These are phyloP conservation scores for Liriodendron chinense DNA, from an alignment of 164 flowering plant species.

Conservation along the genomic window DNA sequence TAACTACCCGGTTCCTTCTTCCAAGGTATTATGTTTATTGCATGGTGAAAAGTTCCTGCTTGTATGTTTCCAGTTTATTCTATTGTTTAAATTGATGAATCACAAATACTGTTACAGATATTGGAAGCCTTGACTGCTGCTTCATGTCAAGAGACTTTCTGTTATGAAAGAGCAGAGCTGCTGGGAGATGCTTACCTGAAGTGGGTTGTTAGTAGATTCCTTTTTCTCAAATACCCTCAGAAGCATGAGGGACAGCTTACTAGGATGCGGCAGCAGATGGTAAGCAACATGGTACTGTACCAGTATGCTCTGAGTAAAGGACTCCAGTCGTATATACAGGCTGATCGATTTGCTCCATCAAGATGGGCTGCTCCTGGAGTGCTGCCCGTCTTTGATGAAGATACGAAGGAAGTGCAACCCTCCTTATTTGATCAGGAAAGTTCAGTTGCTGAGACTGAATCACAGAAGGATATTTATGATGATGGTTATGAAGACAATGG, in stretches of 20 bases:
- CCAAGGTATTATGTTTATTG: constrained; percentile 46
- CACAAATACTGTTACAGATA: constrained; percentile 42
- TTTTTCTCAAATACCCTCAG: constrained; percentile 92
- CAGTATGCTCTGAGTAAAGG: constrained; percentile 78
- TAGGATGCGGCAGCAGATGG: constrained; percentile 98
- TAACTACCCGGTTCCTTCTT: constrained; percentile 68
- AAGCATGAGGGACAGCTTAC: constrained; percentile 99
- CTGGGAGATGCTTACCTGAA: constrained; percentile 98
- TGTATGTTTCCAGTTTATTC: neutral
- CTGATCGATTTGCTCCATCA: constrained; percentile 98
- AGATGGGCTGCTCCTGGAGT: constrained; percentile 99
- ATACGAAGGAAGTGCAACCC: constrained; percentile 61
- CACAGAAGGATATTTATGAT: constrained; percentile 13
- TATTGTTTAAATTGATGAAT: constrained; percentile 9
- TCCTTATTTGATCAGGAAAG: constrained; percentile 54
- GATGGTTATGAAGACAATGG: constrained; percentile 57
- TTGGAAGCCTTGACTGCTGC: constrained; percentile 99
- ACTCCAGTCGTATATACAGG: constrained; percentile 93
- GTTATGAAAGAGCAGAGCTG: constrained; percentile 98
- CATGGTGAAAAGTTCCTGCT: neutral
- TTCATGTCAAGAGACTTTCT: constrained; percentile 98
- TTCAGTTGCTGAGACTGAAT: constrained; percentile 22
- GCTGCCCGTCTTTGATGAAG: constrained; percentile 96
- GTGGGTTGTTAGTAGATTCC: constrained; percentile 96
- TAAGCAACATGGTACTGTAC: constrained; percentile 90